Conservation (phyloP, 805 yeast species). For the Torulaspora delbrueckii region DNA sequence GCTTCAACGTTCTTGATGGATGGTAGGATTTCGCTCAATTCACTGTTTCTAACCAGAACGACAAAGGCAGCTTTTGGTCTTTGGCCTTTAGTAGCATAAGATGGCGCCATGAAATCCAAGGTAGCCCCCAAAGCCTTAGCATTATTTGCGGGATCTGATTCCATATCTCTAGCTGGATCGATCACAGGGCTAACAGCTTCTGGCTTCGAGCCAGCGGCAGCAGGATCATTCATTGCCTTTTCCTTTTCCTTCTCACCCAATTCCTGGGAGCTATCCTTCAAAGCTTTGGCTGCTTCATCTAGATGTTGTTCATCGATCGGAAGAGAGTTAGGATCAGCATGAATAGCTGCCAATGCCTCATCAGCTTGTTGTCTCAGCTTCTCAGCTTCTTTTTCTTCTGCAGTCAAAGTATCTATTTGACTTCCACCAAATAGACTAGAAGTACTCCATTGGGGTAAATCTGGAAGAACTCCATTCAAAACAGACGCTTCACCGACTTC, state of each 20-base stretch:
- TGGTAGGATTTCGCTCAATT: conserved; percentile 50
- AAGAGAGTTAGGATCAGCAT: conserved; percentile 5
- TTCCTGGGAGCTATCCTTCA: conserved; percentile 13
- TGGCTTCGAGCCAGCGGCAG: neutral
- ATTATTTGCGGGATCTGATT: neutral
- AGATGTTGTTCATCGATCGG: conserved; percentile 7
- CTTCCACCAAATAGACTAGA: conserved; percentile 3
- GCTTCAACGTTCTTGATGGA: conserved; percentile 72
- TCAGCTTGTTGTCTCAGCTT: conserved; percentile 9
- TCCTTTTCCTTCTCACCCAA: conserved; percentile 3
- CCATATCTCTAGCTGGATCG: neutral
- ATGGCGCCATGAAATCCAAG: conserved; percentile 18
- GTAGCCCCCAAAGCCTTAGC: conserved; percentile 7
- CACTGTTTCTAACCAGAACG: conserved; percentile 66
- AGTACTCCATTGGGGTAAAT: conserved; percentile 1
- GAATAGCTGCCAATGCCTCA: conserved; percentile 4
- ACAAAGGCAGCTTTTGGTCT: conserved; percentile 39
- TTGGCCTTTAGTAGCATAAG: conserved; percentile 18
- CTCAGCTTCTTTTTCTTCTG: conserved; percentile 10
- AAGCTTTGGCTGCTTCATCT: conserved; percentile 11
- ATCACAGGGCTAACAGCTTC: neutral
- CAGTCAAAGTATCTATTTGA: conserved; percentile 5
- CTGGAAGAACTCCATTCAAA: neutral
- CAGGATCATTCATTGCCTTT: conserved; percentile 2
- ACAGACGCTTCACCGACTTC: neutral